Base-by-base conservation (phyloP, 257 asterid species). In the Salvia hispanica region DNA sequence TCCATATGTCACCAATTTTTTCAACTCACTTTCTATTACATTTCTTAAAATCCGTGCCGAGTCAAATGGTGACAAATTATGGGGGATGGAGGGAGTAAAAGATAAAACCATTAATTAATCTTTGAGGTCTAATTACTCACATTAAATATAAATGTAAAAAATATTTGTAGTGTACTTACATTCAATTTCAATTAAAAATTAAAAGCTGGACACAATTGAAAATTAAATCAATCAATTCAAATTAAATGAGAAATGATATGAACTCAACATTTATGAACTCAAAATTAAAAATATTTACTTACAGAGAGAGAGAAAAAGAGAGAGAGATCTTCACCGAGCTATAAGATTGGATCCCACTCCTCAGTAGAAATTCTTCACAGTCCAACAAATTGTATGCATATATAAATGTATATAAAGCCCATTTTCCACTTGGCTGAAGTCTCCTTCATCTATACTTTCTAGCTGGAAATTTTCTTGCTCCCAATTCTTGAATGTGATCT, bases 261-360 rank as follows among this genome's bases (percentile, higher is more conserved):
- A 25, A 44, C 37, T 45, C 25, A 7, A 45, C 53, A 62, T 43
- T 42, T 42, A 21, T 21, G 66, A 61, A 53, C 21, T 18, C 21
- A 18, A 18, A 18, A 18, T 18, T 18, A 18, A 18, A 18, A 18
- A 0, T 18, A 18, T 18, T 18, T 18, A 18, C 21, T 18, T 18
- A 18, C 21, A 18, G 21, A 18, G 21, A 18, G 21, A 58, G 46
- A 36, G 46, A 14, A 34, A 15, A 9, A 3, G n/a, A 5, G 57
- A 28, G n/a, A 18, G 50, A 16, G 45, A 16, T 72, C 59, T 34
- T 47, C 33, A 52, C 42, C 46, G 62, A 55, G 65, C 43, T 66
- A 36, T 72, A 18, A 64, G 71, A 72, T 72, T 72, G 60, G 76
- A 72, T 72, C 75, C 76, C 66, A 55, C 71, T 62, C 34, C 65